Evolutionary conservation across 371 early-diverging fungal genomes (phyloP).

Genomic region (Mortierella sp.): DNA sequence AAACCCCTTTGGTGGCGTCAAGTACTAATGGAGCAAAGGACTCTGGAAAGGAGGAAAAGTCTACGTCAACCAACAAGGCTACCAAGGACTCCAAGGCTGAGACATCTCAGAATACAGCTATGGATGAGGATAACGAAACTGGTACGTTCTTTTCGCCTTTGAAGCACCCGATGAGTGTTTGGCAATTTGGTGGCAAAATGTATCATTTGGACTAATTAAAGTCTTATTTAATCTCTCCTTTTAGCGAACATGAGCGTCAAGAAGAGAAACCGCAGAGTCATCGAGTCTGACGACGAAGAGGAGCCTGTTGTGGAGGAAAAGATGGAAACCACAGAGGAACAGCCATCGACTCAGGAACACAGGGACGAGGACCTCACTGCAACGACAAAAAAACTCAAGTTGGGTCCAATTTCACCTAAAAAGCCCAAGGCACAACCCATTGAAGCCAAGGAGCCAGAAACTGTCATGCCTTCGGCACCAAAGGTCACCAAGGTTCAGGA

Average conservation of each 20-base stretch:
- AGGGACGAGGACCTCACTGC: conserved; percentile 34
- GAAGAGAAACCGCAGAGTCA: conserved; percentile 36
- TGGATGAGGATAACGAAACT: conserved; percentile 34
- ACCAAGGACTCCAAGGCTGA: not conserved
- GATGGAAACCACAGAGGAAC: not conserved
- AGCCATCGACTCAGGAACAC: conserved; percentile 20
- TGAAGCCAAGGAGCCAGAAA: not conserved
- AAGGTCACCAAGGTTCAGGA: not conserved
- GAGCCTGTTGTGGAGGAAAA: not conserved
- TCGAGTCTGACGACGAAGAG: conserved; percentile 43
- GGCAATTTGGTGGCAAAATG: conserved; percentile 18
- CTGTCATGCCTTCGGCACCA: not conserved
- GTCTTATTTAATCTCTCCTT: not conserved
- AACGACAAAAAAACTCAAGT: conserved; percentile 41
- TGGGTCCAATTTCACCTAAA: conserved; percentile 32
- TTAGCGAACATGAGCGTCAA: conserved; percentile 27
- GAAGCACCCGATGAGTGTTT: not conserved
- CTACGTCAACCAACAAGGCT: not conserved
- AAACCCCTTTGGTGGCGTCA: conserved; percentile 51
- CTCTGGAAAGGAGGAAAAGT: not conserved
- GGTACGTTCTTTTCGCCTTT: conserved; percentile 28
- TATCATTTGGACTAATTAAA: not conserved
- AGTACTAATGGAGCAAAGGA: conserved; percentile 17
- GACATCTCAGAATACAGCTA: conserved; percentile 5
- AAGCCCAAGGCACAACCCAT: conserved; percentile 20